Evolutionary conservation across 176 grass and related monocot species (phyloP).

Genomic region (Rhipidocladum racemiflorum): DNA sequence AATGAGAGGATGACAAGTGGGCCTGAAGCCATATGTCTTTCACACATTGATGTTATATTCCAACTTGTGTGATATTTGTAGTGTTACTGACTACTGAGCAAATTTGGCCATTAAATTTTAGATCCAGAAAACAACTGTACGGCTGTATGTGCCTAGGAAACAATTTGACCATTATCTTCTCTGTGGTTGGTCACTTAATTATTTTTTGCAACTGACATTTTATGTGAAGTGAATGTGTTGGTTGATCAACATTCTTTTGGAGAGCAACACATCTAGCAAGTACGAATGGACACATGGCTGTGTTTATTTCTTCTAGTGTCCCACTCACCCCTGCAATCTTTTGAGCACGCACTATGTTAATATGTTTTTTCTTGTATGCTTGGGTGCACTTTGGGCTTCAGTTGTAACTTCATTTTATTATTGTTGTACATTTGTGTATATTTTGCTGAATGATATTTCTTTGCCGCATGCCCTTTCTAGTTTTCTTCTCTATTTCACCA

Average conservation of each 20-base stretch:
- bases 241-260: not conserved
- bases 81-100: not conserved
- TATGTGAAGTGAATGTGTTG: not conserved
- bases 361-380: not conserved
- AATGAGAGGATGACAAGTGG: not conserved
- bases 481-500: not conserved
- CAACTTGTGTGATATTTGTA: not conserved
- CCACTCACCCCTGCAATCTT: not conserved
- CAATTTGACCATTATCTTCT: not conserved
- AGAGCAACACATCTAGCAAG: not conserved
- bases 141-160: not conserved
- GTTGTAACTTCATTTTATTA: not conserved
- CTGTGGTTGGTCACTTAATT: not conserved
- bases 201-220: not conserved
- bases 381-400: not conserved
- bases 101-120: not conserved
- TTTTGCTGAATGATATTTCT: not conserved
- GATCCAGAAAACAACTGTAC: not conserved
- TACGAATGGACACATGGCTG: not conserved
- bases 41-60: not conserved
- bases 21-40: not conserved
- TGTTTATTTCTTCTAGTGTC: not conserved
- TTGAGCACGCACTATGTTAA: not conserved
- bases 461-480: slow-evolving; percentile 12
- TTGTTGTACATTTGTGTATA: not conserved